Conservation (phyloP, 805 yeast genomes). For the Sungouiella thailandica region DNA sequence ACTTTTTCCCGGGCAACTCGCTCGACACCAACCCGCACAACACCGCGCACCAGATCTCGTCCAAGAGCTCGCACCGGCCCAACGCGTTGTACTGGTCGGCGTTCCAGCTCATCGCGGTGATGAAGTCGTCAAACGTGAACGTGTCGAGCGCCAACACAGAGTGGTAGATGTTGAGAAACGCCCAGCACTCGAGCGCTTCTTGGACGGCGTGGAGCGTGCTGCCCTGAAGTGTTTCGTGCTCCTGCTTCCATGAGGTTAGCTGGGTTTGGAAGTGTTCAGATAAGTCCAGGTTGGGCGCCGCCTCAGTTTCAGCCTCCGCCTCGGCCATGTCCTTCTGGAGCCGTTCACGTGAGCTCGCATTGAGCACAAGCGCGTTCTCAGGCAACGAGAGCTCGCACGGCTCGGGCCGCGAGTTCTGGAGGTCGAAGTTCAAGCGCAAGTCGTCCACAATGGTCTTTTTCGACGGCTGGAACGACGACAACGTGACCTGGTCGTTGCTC, state of each 20-base stretch:
- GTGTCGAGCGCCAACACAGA: constrained; percentile 61
- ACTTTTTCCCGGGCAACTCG: constrained; percentile 21
- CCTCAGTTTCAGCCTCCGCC: constrained; percentile 1
- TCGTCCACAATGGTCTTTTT: constrained; percentile 16
- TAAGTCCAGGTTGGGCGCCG: neutral
- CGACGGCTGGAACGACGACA: constrained; percentile 14
- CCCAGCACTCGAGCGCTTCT: constrained; percentile 66
- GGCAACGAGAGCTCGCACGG: constrained; percentile 10
- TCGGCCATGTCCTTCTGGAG: constrained; percentile 6
- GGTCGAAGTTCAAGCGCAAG: constrained; percentile 12
- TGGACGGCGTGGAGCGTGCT: constrained; percentile 16
- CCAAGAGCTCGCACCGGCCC: constrained; percentile 48
- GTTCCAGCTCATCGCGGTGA: constrained; percentile 51
- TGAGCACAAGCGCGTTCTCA: constrained; percentile 10
- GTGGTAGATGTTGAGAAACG: constrained; percentile 66
- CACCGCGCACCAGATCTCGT: constrained; percentile 66
- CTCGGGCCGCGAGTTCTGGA: constrained; percentile 12
- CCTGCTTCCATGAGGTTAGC: too few species aligned
- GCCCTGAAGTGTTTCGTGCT: neutral
- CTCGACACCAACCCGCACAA: constrained; percentile 51
- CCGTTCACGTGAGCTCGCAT: constrained; percentile 5
- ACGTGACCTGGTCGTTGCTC: constrained; percentile 8
- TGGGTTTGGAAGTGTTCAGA: neutral
- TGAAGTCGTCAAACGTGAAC: constrained; percentile 74
- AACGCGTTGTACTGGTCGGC: constrained; percentile 31